A percentile compares a stretch with the other conserved stretches of the same genome.
phyloP scores from a whole-genome alignment of 2,329 filamentous ascomycete species.

The Proliferodiscus dingleyae region DNA sequence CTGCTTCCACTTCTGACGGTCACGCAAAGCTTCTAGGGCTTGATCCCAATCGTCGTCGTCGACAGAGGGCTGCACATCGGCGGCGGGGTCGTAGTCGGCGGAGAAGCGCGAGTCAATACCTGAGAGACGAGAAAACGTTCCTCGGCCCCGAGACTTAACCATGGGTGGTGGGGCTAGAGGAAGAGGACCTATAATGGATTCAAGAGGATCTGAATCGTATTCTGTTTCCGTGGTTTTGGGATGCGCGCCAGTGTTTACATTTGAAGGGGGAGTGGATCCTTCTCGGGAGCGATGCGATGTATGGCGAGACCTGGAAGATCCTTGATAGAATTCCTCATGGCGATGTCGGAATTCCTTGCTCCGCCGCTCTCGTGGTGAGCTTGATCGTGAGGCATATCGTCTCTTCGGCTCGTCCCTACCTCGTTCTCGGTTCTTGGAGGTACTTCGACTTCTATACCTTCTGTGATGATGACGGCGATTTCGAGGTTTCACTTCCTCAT shows the following conservation, averaged over 20 bases:
- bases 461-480: conserved; percentile 32
- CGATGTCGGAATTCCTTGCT: conserved; percentile 30
- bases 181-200: conserved; percentile 72
- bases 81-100: conserved; percentile 52
- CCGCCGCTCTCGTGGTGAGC: conserved; percentile 19
- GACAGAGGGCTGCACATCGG: conserved; percentile 51
- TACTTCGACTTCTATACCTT: conserved; percentile 25
- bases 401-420: conserved; percentile 16
- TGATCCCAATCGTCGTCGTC: conserved; percentile 67
- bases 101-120: conserved; percentile 81
- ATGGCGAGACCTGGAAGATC: conserved; percentile 18
- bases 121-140: conserved; percentile 54
- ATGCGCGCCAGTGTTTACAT: conserved; percentile 4
- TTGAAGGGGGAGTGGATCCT: conserved; percentile 10
- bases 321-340: conserved; percentile 29
- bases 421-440: conserved; percentile 14
- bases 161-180: conserved; percentile 44
- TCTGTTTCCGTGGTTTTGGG: conserved; percentile 14
- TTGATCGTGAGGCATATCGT: conserved; percentile 22
- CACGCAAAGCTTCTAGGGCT: conserved; percentile 70
- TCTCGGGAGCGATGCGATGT: conserved; percentile 7
- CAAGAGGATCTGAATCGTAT: conserved; percentile 65
- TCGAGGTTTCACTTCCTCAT: conserved; percentile 5
- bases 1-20: conserved; percentile 73
- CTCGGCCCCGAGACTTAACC: conserved; percentile 57